Conservation (phyloP, 208 protist species). For the Wallacemonas sp. region DNA sequence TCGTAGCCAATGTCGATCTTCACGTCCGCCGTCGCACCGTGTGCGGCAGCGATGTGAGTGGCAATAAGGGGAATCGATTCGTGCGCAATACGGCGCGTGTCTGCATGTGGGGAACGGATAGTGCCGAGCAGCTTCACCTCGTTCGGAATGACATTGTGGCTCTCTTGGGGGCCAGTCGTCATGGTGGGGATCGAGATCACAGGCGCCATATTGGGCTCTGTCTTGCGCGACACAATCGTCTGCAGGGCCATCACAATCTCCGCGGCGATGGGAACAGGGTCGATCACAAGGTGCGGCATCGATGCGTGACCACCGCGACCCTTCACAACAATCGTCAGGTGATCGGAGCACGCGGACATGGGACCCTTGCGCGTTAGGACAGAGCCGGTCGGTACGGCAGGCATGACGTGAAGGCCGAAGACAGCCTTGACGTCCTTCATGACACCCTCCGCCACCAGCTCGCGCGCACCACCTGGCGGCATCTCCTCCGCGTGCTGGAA, state of each 20-base stretch:
- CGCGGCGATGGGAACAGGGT: slow-evolving; percentile 64
- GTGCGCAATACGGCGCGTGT: slow-evolving; percentile 37
- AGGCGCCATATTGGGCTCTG: slow-evolving; percentile 36
- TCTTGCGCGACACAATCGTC: slow-evolving; percentile 61
- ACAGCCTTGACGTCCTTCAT: slow-evolving; percentile 63
- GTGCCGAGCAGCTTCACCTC: slow-evolving; percentile 55
- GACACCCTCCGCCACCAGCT: slow-evolving; percentile 47
- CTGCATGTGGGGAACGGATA: slow-evolving; percentile 45
- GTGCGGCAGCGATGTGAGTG: slow-evolving; percentile 39
- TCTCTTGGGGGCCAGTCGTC: slow-evolving; percentile 44
- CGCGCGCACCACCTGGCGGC: slow-evolving; percentile 58
- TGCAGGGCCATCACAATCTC: slow-evolving; percentile 56
- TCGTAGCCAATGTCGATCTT: slow-evolving; percentile 55
- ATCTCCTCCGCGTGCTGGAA: slow-evolving; percentile 79
- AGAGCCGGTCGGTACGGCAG: slow-evolving; percentile 31
- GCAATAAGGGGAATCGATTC: slow-evolving; percentile 46
- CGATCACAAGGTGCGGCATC: slow-evolving; percentile 52
- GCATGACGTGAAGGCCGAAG: slow-evolving; percentile 48
- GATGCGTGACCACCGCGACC: slow-evolving; percentile 63
- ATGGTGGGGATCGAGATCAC: slow-evolving; percentile 62
- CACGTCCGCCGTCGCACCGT: slow-evolving; percentile 40
- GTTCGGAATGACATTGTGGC: slow-evolving; percentile 73
- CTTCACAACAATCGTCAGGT: slow-evolving; percentile 55
- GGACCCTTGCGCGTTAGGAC: slow-evolving; percentile 31
- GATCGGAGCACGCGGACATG: slow-evolving; percentile 36